Percentiles rank a stretch among this genome's conserved stretches.
Evolutionary conservation across 2,329 filamentous ascomycete genomes (phyloP).

Genomic region (Penicillium frequentans): DNA sequence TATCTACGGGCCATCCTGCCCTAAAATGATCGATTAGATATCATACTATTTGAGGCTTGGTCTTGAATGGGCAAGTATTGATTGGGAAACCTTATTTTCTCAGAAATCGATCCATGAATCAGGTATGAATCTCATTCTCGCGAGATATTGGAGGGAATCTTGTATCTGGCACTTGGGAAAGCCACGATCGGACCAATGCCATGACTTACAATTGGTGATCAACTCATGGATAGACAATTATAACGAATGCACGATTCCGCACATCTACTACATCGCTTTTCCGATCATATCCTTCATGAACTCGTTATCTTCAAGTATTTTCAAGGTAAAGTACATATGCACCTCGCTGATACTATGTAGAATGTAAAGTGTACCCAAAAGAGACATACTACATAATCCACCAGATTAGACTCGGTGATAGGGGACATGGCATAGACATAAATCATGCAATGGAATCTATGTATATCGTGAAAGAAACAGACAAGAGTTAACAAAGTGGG

Average conservation of each 20-base stretch:
- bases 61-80: background rate
- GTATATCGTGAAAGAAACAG: background rate
- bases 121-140: background rate
- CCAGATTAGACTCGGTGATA: background rate
- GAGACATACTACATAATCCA: background rate
- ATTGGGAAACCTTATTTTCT: background rate
- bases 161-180: background rate
- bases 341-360: conserved; percentile 12
- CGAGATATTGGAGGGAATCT: background rate
- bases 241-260: background rate
- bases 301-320: background rate
- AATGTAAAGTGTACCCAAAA: background rate
- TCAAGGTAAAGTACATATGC: conserved; percentile 5
- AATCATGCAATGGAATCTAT: conserved; percentile 3
- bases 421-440: background rate
- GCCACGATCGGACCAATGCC: background rate
- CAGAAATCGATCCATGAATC: background rate
- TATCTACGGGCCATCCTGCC: background rate
- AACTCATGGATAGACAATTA: background rate
- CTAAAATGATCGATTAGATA: background rate
- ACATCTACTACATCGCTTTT: background rate
- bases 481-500: background rate
- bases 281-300: background rate
- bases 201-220: background rate
- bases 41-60: background rate